These are phyloP conservation scores for Yamadazyma trypodendri DNA, from an alignment of 1,139 yeast species.

Conservation along the genomic window DNA sequence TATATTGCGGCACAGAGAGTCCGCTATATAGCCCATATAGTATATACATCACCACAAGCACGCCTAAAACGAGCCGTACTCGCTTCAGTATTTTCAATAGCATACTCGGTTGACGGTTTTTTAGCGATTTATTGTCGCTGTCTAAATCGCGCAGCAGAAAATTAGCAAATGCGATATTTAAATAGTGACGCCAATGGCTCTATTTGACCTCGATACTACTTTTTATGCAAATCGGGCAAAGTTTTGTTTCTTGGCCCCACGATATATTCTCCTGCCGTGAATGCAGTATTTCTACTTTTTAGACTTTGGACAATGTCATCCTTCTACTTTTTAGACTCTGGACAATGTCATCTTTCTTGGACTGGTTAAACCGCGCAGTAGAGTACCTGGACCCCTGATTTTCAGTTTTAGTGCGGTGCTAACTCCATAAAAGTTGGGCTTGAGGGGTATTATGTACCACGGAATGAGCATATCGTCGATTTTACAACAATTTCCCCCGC, in stretches of 20 bases:
- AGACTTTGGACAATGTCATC: constrained; percentile 26
- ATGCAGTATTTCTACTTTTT: constrained; percentile 21
- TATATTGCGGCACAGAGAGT: constrained; percentile 14
- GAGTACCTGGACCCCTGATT: constrained; percentile 23
- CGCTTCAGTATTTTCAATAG: constrained; percentile 5
- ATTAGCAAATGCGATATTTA: too few relatives aligned
- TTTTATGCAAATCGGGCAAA: constrained; percentile 11
- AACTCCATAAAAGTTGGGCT: constrained; percentile 29
- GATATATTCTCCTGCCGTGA: constrained; percentile 25
- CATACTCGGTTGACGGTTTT: not conserved
- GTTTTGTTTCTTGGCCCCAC: constrained; percentile 26
- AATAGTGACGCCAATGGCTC: too few relatives aligned
- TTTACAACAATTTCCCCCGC: constrained; percentile 32
- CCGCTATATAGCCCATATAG: constrained; percentile 13
- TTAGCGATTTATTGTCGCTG: too few relatives aligned
- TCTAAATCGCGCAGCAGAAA: not conserved
- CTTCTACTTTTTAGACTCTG: constrained; percentile 27
- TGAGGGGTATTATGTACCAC: constrained; percentile 26
- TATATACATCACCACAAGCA: constrained; percentile 11
- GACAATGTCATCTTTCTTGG: constrained; percentile 26
- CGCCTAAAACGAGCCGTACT: constrained; percentile 6
- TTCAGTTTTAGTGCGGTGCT: constrained; percentile 19
- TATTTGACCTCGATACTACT: not conserved
- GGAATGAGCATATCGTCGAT: constrained; percentile 33
- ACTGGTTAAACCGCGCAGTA: constrained; percentile 28